Evolutionary conservation across 2,329 filamentous ascomycete species (phyloP), one percentile per base, ranked within the genome.

Genomic region (Arthrobotrys pseudoclavata): DNA sequence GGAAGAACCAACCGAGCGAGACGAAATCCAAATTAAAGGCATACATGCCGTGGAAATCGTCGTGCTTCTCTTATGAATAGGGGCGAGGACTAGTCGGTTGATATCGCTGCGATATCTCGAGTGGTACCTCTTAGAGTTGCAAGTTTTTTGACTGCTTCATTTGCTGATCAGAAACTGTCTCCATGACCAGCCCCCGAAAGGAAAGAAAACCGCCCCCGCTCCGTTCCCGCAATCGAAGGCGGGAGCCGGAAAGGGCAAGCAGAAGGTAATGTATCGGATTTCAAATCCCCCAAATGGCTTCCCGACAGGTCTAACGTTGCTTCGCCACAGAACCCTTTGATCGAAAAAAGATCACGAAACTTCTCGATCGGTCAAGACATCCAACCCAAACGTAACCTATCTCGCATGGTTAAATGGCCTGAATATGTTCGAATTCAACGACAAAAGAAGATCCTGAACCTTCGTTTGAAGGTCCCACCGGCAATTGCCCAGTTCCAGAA

Each of bases 341-440:
- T 99, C 87, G 96, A 99, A 93, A 97, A 96, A 90, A 93, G 94
- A 83, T 87, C 93, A 84, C 92, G 92, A 85, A 99, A 99, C 93
- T 99, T 90, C 87, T 96, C 95, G 85, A 97, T 99, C 85, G 96
- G 96, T 85, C 94, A 98, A 90, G 95, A 97, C 87, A 94, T 98
- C 87, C 96, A 98, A 88, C 94, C 95, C 84, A 90, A 90, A 85
- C 92, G 94, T 85, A 98, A 99, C 89, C 89, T 97, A 80, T 93
- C 92, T 83, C 94, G 94, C 86, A 97, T 99, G 93, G 94, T 99
- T 84, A 96, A 96, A 90, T 99, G 96, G 96, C 96, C 96, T 86
- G 93, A 96, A 88, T 98, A 98, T 87, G 92, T 99, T 87, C 95
- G 94, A 83, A 94, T 98, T 81, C 96, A 99, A 88, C 93, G 94